Evolutionary conservation across 305 asterid species (phyloP).

Genomic region (Ilex paraguariensis): DNA sequence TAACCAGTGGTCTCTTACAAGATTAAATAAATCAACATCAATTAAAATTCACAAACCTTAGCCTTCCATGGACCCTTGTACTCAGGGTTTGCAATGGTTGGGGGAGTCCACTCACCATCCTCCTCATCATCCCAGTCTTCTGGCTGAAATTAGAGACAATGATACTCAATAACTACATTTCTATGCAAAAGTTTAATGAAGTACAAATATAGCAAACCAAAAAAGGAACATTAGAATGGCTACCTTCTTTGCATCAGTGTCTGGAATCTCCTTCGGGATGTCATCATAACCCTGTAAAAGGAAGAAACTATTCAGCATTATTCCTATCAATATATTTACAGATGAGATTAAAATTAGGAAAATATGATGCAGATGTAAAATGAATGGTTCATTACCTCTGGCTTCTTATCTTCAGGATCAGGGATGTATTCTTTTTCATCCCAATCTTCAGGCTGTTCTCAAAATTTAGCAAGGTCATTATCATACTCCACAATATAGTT

Average conservation of each 20-base stretch:
- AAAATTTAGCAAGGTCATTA: neutral
- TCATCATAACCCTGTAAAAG: conserved; percentile 84
- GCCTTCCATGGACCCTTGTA: conserved; percentile 97
- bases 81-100: conserved; percentile 94
- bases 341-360: no score
- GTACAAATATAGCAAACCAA: neutral
- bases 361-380: no score
- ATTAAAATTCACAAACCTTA: conserved; percentile 46
- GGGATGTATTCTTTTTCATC: conserved; percentile 87
- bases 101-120: conserved; percentile 98
- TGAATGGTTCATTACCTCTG: conserved; percentile 47
- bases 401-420: conserved; percentile 96
- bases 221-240: conserved; percentile 2
- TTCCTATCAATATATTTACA: neutral
- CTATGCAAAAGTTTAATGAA: neutral
- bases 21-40: no score
- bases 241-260: conserved; percentile 94
- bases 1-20: no score
- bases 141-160: conserved; percentile 54
- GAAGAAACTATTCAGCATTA: neutral
- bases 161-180: neutral
- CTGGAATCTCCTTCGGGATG: conserved; percentile 83
- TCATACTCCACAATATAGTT: neutral
- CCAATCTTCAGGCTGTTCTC: conserved; percentile 94
- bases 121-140: conserved; percentile 99